A percentile compares a stretch with the other conserved stretches of the same genome.
phyloP scores from a whole-genome alignment of 495 filamentous ascomycete species.

The Poronia punctata region DNA sequence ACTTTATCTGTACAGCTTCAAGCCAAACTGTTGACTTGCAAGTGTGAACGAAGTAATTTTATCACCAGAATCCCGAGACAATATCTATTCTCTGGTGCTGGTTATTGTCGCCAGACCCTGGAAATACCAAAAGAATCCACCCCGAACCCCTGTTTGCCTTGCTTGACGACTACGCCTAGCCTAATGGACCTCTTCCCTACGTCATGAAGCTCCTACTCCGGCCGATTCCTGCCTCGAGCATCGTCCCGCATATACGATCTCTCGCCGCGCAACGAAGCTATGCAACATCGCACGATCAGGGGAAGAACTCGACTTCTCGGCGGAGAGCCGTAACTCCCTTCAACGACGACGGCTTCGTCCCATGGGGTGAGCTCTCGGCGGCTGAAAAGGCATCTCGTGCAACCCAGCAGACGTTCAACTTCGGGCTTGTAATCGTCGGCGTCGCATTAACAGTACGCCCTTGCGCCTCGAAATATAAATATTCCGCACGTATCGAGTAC shows the following conservation, averaged over 20 bases:
- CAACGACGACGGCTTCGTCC: slow-evolving; percentile 73
- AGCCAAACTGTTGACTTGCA: too few relatives aligned
- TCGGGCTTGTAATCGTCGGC: slow-evolving; percentile 68
- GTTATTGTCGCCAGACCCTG: too few relatives aligned
- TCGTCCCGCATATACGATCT: slow-evolving; percentile 14
- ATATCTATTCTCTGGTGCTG: too few relatives aligned
- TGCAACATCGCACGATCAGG: slow-evolving; percentile 24
- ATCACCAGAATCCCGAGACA: too few relatives aligned
- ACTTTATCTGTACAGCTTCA: neutral
- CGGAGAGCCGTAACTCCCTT: slow-evolving; percentile 68
- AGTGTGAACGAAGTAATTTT: too few relatives aligned
- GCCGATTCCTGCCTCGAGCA: slow-evolving; percentile 12
- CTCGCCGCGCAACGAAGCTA: slow-evolving; percentile 19
- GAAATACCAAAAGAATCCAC: too few relatives aligned
- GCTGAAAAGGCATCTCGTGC: slow-evolving; percentile 78
- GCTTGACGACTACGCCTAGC: neutral
- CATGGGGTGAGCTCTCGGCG: slow-evolving; percentile 67
- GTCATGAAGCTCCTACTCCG: slow-evolving; percentile 26
- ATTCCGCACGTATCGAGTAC: too few relatives aligned
- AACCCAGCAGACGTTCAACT: slow-evolving; percentile 85
- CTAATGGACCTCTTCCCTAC: slow-evolving; percentile 16
- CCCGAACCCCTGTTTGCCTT: too few relatives aligned
- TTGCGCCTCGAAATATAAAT: too few relatives aligned
- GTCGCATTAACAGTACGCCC: slow-evolving; percentile 61
- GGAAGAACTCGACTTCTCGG: slow-evolving; percentile 16